A percentile compares a stretch with the other conserved stretches of the same genome.
These are phyloP conservation scores for Phaeoacremonium minimum DNA, from an alignment of 2,329 filamentous ascomycete genomes.

Conservation along the genomic window DNA sequence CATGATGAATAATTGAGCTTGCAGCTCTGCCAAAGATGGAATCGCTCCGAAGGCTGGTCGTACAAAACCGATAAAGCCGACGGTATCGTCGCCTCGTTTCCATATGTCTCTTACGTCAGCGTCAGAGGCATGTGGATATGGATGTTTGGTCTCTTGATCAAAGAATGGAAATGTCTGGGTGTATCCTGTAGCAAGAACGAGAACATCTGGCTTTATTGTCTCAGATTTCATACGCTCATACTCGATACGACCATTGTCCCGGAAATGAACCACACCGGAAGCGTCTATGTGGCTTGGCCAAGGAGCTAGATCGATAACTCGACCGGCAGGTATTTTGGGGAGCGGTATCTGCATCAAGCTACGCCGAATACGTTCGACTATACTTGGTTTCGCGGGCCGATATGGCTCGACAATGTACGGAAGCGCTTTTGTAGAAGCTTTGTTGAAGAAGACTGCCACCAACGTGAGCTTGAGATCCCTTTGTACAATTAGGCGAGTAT, in stretches of 20 bases:
- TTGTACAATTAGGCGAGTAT: too few relatives aligned
- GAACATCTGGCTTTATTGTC: slow-evolving; percentile 33
- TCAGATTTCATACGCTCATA: slow-evolving; percentile 17
- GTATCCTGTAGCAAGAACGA: slow-evolving; percentile 45
- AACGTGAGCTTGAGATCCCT: too few relatives aligned
- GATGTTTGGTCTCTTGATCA: neutral
- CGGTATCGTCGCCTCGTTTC: slow-evolving; percentile 21
- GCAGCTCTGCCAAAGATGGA: slow-evolving; percentile 32
- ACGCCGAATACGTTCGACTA: too few relatives aligned
- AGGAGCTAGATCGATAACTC: slow-evolving; percentile 35
- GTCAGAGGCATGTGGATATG: slow-evolving; percentile 26
- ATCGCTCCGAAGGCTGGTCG: slow-evolving; percentile 34
- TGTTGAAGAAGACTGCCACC: too few relatives aligned
- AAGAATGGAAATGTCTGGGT: slow-evolving; percentile 27
- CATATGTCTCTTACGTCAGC: slow-evolving; percentile 31
- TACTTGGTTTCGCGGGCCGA: too few relatives aligned
- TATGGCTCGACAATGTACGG: too few relatives aligned
- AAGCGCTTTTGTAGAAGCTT: slow-evolving; percentile 17
- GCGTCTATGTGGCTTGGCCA: slow-evolving; percentile 36
- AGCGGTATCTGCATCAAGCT: too few relatives aligned
- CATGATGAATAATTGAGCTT: slow-evolving; percentile 37
- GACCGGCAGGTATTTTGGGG: too few relatives aligned
- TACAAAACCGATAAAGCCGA: slow-evolving; percentile 35
- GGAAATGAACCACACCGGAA: slow-evolving; percentile 30
- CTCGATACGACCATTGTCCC: slow-evolving; percentile 20